Conservation (phyloP, 768 basidiomycete species). For the Chalciporus piperatus region DNA sequence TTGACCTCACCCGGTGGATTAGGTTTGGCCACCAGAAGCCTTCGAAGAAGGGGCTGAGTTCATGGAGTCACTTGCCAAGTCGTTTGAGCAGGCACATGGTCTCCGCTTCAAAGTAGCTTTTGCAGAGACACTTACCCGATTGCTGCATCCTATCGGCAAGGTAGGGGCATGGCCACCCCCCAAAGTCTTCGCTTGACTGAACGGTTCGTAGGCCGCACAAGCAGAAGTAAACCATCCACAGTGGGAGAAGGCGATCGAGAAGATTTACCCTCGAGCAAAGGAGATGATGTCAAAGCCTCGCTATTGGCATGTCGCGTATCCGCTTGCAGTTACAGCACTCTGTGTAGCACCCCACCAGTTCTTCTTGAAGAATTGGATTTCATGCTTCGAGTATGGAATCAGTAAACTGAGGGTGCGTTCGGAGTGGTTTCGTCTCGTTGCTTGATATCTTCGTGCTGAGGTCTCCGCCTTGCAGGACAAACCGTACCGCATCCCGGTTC, state of each 20-base stretch:
- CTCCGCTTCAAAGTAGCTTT: conserved; percentile 79
- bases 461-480: conserved; percentile 59
- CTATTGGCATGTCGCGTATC: conserved; percentile 87
- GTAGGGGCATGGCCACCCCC: conserved; percentile 32
- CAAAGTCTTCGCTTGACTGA: background rate
- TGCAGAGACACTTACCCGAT: conserved; percentile 71
- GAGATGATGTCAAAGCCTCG: conserved; percentile 87
- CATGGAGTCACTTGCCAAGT: conserved; percentile 76
- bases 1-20: conserved; percentile 5
- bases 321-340: conserved; percentile 75
- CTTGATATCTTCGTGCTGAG: conserved; percentile 3
- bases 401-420: conserved; percentile 75
- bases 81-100: conserved; percentile 83
- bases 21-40: conserved; percentile 93
- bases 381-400: conserved; percentile 68
- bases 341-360: conserved; percentile 86
- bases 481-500: conserved; percentile 58
- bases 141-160: conserved; percentile 89
- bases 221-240: conserved; percentile 94
- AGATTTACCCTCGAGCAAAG: conserved; percentile 75
- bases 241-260: conserved; percentile 90
- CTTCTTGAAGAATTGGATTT: conserved; percentile 79
- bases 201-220: conserved; percentile 69
- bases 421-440: background rate
- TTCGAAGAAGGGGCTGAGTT: conserved; percentile 95